Conservation (phyloP, 306 rosid genomes). For the Cicer chorassanicum region DNA sequence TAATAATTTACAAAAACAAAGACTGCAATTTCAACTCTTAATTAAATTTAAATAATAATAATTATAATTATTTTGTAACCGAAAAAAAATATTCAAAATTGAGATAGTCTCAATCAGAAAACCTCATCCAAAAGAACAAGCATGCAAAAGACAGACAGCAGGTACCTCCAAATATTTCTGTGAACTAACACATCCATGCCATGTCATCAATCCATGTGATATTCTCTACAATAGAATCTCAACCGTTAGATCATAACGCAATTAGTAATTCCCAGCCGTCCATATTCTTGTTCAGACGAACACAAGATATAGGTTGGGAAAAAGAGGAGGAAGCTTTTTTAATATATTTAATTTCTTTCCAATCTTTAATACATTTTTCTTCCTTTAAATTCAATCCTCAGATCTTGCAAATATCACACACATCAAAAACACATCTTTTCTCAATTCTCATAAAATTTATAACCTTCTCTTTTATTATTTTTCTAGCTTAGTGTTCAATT, state of each 20-base stretch:
- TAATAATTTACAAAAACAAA: not conserved
- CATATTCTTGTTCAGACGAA: conserved; percentile 43
- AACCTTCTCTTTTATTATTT: not conserved
- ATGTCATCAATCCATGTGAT: conserved; percentile 70
- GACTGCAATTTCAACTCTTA: not conserved
- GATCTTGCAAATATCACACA: conserved; percentile 47
- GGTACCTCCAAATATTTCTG: conserved; percentile 29
- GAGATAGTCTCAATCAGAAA: conserved; percentile 31
- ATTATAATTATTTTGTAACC: not conserved
- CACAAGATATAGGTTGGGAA: conserved; percentile 23
- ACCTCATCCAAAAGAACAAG: conserved; percentile 18
- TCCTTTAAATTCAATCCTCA: conserved; percentile 58
- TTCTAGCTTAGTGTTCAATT: not conserved
- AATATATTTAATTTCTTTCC: conserved; percentile 27
- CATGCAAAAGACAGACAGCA: conserved; percentile 27
- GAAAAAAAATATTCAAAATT: conserved; percentile 12
- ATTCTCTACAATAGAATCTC: not conserved
- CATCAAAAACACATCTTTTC: conserved; percentile 38
- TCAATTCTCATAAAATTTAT: not conserved
- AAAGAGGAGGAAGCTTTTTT: conserved; percentile 34
- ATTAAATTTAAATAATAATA: not conserved
- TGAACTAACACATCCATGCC: conserved; percentile 45
- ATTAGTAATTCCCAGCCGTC: conserved; percentile 57
- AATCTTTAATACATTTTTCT: conserved; percentile 44
- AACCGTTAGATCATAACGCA: conserved; percentile 51